These are phyloP conservation scores for Rusavskia elegans DNA, from an alignment of 495 filamentous ascomycete species.

Conservation along the genomic window DNA sequence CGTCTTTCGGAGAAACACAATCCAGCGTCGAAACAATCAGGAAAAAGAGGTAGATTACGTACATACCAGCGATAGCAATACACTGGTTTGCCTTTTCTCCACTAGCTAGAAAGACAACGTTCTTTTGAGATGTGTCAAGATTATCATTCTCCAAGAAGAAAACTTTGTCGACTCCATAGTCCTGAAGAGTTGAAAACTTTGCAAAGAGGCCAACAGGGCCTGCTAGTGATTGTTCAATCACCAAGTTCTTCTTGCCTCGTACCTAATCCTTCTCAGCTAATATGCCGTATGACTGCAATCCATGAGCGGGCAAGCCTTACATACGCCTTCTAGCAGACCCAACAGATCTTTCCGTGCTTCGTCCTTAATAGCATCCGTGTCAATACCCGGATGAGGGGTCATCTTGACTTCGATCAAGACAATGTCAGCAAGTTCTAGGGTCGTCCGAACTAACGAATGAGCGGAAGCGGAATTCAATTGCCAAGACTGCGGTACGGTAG, in stretches of 20 bases:
- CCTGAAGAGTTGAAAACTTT: slow-evolving; percentile 78
- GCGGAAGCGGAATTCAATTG: not conserved
- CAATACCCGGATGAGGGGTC: slow-evolving; percentile 57
- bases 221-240: slow-evolving; percentile 79
- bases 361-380: slow-evolving; percentile 65
- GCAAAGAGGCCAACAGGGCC: slow-evolving; percentile 80
- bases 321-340: slow-evolving; percentile 78
- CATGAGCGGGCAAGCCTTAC: slow-evolving; percentile 29
- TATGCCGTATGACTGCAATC: no score
- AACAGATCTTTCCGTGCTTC: slow-evolving; percentile 75
- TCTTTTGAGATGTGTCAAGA: slow-evolving; percentile 80
- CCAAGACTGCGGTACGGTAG: not conserved
- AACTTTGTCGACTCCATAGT: slow-evolving; percentile 93
- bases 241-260: slow-evolving; percentile 94
- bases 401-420: slow-evolving; percentile 15
- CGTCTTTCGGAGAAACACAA: not conserved
- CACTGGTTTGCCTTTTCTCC: slow-evolving; percentile 76
- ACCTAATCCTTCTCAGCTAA: slow-evolving; percentile 36
- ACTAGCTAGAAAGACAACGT: slow-evolving; percentile 82
- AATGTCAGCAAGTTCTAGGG: no score
- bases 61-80: slow-evolving; percentile 77
- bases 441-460: not conserved
- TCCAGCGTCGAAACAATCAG: not conserved
- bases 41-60: slow-evolving; percentile 1
- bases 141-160: slow-evolving; percentile 93